These are phyloP conservation scores for Ustilago sp. DNA, from an alignment of 1,284 basidiomycete species.

Conservation along the genomic window DNA sequence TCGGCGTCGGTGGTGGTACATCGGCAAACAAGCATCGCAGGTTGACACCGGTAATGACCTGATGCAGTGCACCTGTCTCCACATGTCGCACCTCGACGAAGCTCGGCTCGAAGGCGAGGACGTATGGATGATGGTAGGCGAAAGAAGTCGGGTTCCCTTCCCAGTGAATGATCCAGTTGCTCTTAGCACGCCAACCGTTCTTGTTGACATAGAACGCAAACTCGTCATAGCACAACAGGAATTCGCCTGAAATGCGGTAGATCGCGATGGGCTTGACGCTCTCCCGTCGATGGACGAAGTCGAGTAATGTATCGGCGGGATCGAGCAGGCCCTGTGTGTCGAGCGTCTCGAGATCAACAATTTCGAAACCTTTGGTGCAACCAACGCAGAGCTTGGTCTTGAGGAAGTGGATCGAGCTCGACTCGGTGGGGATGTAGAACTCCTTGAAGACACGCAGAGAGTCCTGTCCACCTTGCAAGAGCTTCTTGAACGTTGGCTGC, in stretches of 20 bases:
- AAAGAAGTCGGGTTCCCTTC: slow-evolving; percentile 94
- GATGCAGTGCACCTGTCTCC: slow-evolving; percentile 88
- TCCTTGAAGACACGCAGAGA: slow-evolving; percentile 91
- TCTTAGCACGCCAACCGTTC: slow-evolving; percentile 89
- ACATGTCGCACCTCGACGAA: slow-evolving; percentile 98
- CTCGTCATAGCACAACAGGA: slow-evolving; percentile 97
- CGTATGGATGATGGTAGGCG: slow-evolving; percentile 95
- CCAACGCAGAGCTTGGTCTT: slow-evolving; percentile 98
- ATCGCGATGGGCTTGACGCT: slow-evolving; percentile 94
- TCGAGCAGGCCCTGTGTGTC: slow-evolving; percentile 97
- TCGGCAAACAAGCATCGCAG: slow-evolving; percentile 88
- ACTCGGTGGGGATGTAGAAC: slow-evolving; percentile 98
- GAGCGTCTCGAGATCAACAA: slow-evolving; percentile 95
- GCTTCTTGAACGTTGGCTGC: slow-evolving; percentile 84
- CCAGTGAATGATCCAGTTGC: slow-evolving; percentile 95
- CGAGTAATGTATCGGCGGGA: slow-evolving; percentile 88
- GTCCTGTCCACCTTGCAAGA: slow-evolving; percentile 93
- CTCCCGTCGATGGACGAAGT: slow-evolving; percentile 92
- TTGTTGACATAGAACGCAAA: slow-evolving; percentile 99
- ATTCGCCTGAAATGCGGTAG: slow-evolving; percentile 95
- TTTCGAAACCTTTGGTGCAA: slow-evolving; percentile 98
- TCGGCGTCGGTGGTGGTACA: slow-evolving; percentile 80
- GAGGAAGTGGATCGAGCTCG: slow-evolving; percentile 94
- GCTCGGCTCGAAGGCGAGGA: slow-evolving; percentile 94
- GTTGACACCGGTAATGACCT: slow-evolving; percentile 82